Evolutionary conservation across 495 filamentous ascomycete genomes (phyloP).

Genomic region (Neurospora sp.): DNA sequence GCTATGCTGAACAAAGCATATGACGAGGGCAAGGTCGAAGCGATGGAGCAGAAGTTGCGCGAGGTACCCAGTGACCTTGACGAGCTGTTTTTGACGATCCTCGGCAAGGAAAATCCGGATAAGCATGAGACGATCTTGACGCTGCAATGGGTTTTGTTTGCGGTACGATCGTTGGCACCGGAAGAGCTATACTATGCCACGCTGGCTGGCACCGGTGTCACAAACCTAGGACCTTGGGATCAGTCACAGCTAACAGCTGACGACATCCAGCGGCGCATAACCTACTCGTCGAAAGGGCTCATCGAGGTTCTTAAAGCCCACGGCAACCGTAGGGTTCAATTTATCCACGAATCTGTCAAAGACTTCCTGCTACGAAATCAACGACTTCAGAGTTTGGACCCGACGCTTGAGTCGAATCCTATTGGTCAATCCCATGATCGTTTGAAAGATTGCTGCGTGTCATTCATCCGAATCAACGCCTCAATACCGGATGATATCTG

Average conservation of each 20-base stretch:
- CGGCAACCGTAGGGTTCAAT: background rate
- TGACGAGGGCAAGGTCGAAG: conserved; percentile 12
- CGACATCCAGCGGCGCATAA: conserved; percentile 12
- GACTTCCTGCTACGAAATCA: conserved; percentile 9
- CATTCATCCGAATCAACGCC: background rate
- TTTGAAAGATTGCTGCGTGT: conserved; percentile 1
- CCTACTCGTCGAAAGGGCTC: conserved; percentile 7
- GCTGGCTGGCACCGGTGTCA: background rate
- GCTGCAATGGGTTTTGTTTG: conserved; percentile 9
- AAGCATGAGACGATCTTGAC: conserved; percentile 3
- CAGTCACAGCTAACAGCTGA: background rate
- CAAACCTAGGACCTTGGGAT: background rate
- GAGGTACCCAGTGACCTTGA: conserved; percentile 2
- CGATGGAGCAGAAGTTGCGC: conserved; percentile 1
- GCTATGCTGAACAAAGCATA: conserved; percentile 22
- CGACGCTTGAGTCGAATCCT: background rate
- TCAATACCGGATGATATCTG: no score
- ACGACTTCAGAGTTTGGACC: conserved; percentile 6
- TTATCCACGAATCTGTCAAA: conserved; percentile 13
- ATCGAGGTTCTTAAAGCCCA: background rate
- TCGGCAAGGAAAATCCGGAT: background rate
- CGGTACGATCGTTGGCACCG: background rate
- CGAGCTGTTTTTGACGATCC: background rate
- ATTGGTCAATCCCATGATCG: conserved; percentile 1
- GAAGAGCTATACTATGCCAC: conserved; percentile 9